Evolutionary conservation across 108 stramenopile species (phyloP).

Genomic region (Pinguiococcus pyrenoidosus): DNA sequence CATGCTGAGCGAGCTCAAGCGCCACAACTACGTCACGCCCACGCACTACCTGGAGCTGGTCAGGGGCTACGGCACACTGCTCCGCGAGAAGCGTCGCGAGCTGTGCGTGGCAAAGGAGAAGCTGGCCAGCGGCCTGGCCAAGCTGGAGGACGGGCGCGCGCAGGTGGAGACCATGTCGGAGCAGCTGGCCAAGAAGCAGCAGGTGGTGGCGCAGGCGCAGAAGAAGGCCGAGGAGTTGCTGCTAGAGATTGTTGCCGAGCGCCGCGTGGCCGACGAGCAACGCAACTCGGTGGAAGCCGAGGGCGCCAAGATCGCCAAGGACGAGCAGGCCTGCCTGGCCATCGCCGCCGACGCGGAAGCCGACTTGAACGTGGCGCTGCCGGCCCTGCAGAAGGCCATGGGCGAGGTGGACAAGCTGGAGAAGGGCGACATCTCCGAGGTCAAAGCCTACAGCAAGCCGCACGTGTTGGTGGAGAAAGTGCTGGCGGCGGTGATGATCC

Average conservation of each 20-base stretch:
- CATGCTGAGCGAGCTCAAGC: slow-evolving; percentile 46
- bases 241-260: slow-evolving; percentile 41
- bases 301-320: slow-evolving; percentile 36
- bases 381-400: slow-evolving; percentile 50
- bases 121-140: slow-evolving; percentile 41
- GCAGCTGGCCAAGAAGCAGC: slow-evolving; percentile 40
- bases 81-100: slow-evolving; percentile 37
- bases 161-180: slow-evolving; percentile 46
- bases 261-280: slow-evolving; percentile 45
- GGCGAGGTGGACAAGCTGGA: slow-evolving; percentile 56
- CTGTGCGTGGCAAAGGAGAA: slow-evolving; percentile 36
- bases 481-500: slow-evolving; percentile 45
- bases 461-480: slow-evolving; percentile 42
- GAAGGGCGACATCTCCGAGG: slow-evolving; percentile 43
- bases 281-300: slow-evolving; percentile 42
- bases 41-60: slow-evolving; percentile 56
- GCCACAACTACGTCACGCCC: slow-evolving; percentile 54
- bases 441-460: slow-evolving; percentile 46
- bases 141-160: slow-evolving; percentile 39
- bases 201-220: slow-evolving; percentile 32
- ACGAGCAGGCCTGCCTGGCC: slow-evolving; percentile 39
- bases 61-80: slow-evolving; percentile 36
- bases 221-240: slow-evolving; percentile 50
- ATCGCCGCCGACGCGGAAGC: slow-evolving; percentile 49
- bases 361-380: slow-evolving; percentile 45